phyloP scores from a whole-genome alignment of 371 early-diverging fungal genomes.

The Aphelidium insulamus region DNA sequence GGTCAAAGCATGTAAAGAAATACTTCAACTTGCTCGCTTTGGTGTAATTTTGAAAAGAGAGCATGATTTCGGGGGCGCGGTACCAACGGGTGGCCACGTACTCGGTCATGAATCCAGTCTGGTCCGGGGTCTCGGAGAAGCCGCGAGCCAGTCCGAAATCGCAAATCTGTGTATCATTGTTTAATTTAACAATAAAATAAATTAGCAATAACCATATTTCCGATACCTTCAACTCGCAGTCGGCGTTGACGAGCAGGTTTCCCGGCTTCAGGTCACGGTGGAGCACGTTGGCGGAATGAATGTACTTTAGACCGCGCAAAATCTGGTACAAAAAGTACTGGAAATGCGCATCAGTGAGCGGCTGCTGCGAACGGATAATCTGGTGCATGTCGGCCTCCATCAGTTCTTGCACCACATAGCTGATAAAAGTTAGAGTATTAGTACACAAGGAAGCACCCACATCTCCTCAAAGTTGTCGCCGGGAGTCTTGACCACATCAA shows the following conservation, averaged over 20 bases:
- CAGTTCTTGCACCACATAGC: conserved; percentile 64
- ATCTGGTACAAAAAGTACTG: conserved; percentile 97
- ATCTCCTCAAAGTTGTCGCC: conserved; percentile 56
- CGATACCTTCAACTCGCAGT: conserved; percentile 80
- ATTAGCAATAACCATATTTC: neutral
- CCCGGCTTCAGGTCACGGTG: conserved; percentile 96
- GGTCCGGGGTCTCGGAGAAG: conserved; percentile 58
- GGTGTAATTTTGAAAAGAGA: conserved; percentile 77
- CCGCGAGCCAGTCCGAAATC: conserved; percentile 90
- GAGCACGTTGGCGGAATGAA: conserved; percentile 94
- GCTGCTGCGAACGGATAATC: conserved; percentile 87
- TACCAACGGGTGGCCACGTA: conserved; percentile 98
- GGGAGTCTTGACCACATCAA: conserved; percentile 65
- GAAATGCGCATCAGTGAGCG: conserved; percentile 86
- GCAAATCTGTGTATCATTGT: conserved; percentile 36
- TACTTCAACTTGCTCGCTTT: conserved; percentile 55
- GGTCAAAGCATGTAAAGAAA: neutral
- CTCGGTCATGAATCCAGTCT: conserved; percentile 80
- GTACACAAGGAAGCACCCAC: conserved; percentile 17
- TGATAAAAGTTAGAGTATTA: conserved; percentile 1
- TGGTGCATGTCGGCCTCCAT: conserved; percentile 98
- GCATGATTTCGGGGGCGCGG: conserved; percentile 93
- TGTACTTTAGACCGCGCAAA: conserved; percentile 87
- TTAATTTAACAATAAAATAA: neutral
- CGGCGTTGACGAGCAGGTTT: conserved; percentile 89